phyloP scores from a whole-genome alignment of 2,329 filamentous ascomycete species.

The Sporothrix humicola region DNA sequence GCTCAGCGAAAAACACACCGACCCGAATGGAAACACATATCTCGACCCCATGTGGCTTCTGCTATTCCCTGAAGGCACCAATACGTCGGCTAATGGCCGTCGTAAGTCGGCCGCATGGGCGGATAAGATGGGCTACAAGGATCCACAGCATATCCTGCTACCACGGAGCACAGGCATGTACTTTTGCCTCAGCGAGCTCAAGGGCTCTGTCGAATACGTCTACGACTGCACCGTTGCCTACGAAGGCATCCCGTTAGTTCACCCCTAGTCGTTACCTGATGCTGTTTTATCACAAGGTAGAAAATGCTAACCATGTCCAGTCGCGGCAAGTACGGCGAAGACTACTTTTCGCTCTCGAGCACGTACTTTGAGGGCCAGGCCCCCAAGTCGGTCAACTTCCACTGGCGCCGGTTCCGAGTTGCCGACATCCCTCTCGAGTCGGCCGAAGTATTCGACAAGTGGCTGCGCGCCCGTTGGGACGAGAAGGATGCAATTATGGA shows the following conservation, averaged over 20 bases:
- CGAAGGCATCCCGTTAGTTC: constrained; percentile 84
- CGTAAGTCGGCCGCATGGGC: constrained; percentile 77
- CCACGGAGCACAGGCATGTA: constrained; percentile 81
- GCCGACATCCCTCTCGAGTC: constrained; percentile 80
- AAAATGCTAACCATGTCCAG: constrained; percentile 49
- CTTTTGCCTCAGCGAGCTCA: constrained; percentile 78
- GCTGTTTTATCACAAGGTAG: background rate
- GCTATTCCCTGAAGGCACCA: constrained; percentile 87
- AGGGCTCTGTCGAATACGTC: constrained; percentile 76
- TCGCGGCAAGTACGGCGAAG: constrained; percentile 83
- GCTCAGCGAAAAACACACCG: constrained; percentile 64
- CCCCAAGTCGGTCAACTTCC: constrained; percentile 94
- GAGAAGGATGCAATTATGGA: constrained; percentile 92
- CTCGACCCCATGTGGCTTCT: constrained; percentile 87
- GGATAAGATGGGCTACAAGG: constrained; percentile 72
- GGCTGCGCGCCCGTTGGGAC: constrained; percentile 85
- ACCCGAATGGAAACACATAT: constrained; percentile 60
- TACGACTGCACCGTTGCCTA: constrained; percentile 97
- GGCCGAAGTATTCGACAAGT: constrained; percentile 75
- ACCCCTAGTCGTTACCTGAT: background rate
- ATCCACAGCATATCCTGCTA: constrained; percentile 75
- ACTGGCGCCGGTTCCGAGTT: constrained; percentile 87
- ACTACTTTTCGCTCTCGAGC: constrained; percentile 83
- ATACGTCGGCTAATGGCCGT: constrained; percentile 72
- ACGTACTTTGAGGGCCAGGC: constrained; percentile 88